Evolutionary conservation across 805 yeast genomes (phyloP), one percentile per base, ranked within the genome.

Genomic region (Scheffersomyces stipitis): DNA sequence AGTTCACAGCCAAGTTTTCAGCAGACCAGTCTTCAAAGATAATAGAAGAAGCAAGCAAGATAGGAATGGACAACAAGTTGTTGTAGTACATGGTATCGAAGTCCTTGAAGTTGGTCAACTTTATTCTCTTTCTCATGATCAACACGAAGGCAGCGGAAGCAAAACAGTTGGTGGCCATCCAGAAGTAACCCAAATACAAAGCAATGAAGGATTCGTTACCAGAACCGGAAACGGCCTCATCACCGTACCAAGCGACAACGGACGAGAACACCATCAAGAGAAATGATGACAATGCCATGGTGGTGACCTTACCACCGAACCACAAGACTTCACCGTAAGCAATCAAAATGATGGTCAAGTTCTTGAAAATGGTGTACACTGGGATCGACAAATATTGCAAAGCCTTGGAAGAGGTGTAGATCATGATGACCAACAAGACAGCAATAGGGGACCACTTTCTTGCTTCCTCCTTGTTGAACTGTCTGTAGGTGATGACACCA

Each of bases 11-110:
- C 37, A 93, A 59, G 69, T 91, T 93, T 33, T 62, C 83, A 28
- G 87, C 56, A 31, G 95, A 81, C 99, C 99, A 93, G 73, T 91
- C 95, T 74, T 93, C 99, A 40, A 88, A 71, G 30, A 83, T 18
- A 37, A 93, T 68, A 2, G 98, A 86, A 48, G 83, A 74, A 30
- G 82, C 56, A 48, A 89, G 67, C 52, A 93, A 75, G 48, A 91
- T 85, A 52, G 99, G 99, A 58, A 93, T 81, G 28, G 96, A 87
- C 52, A 93, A 75, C 58, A 91, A 75, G 69, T 93, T 93, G 78
- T 93, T 93, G 83, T 90, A 93, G 73, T 81, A 93, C 96, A 91
- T 91, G 65, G 99, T 90, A 68, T 90, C 97, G 57, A 87, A 86
- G 70, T 90, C 97, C 71, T 88, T 87, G 77, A 93, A 93, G 66